Percentiles rank a stretch among this genome's conserved stretches.
These are phyloP conservation scores for Rhizophora apiculata DNA, from an alignment of 345 rosid genomes.

Conservation along the genomic window DNA sequence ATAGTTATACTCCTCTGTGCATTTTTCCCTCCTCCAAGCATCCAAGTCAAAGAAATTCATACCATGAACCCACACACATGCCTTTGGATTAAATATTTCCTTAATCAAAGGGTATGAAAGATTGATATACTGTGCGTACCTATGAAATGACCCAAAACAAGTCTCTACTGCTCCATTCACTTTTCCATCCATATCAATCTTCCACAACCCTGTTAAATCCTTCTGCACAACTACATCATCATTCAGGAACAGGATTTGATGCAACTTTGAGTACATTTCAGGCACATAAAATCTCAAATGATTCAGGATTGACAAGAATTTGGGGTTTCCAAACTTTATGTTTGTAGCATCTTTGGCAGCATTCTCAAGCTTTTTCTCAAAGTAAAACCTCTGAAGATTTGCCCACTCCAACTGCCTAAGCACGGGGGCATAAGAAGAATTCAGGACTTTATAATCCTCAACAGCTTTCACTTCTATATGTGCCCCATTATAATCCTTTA, in stretches of 20 bases:
- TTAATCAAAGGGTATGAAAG: conserved; percentile 95
- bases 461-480: conserved; percentile 96
- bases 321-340: conserved; percentile 97
- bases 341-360: conserved; percentile 89
- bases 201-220: conserved; percentile 93
- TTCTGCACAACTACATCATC: conserved; percentile 96
- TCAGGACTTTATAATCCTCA: conserved; percentile 90
- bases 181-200: conserved; percentile 94
- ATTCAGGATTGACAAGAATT: conserved; percentile 88
- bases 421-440: conserved; percentile 91
- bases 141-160: conserved; percentile 94
- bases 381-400: conserved; percentile 85
- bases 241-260: conserved; percentile 81
- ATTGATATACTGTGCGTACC: conserved; percentile 96
- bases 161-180: conserved; percentile 99
- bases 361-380: conserved; percentile 90
- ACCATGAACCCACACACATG: conserved; percentile 98
- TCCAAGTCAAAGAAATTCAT: conserved; percentile 99
- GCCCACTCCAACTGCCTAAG: conserved; percentile 84
- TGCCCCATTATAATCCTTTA: conserved; percentile 87
- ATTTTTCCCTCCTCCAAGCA: conserved; percentile 98
- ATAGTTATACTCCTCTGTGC: conserved; percentile 97
- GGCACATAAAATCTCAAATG: conserved; percentile 95
- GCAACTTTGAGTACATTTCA: conserved; percentile 88
- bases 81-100: conserved; percentile 93